Percentiles rank a stretch among this genome's conserved stretches.
Conservation (phyloP, 768 basidiomycete genomes). For the Trametes punicea region DNA sequence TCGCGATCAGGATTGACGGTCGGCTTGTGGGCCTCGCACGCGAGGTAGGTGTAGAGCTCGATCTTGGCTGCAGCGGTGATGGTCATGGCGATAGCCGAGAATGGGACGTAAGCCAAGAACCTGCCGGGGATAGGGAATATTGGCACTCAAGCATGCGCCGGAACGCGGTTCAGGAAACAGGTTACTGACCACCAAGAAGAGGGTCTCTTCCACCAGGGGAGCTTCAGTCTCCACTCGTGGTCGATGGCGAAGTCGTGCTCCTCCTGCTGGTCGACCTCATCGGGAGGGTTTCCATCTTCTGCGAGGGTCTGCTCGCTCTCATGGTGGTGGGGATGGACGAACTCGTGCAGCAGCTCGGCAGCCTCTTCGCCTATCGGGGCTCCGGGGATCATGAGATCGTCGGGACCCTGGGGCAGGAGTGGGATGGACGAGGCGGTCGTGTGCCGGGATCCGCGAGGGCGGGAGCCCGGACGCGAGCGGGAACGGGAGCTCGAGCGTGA, state of each 20-base stretch:
- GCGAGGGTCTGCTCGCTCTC: conserved; percentile 36
- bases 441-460: conserved; percentile 21
- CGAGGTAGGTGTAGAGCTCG: conserved; percentile 71
- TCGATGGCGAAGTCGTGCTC: conserved; percentile 23
- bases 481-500: conserved; percentile 4
- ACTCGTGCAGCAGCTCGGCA: conserved; percentile 44
- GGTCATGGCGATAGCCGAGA: conserved; percentile 52
- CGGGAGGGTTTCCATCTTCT: conserved; percentile 17
- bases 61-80: conserved; percentile 67
- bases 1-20: conserved; percentile 35
- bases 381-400: conserved; percentile 42
- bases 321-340: conserved; percentile 37
- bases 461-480: conserved; percentile 16
- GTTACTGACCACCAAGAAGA: conserved; percentile 65
- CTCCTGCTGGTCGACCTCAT: conserved; percentile 16
- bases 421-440: conserved; percentile 24
- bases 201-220: conserved; percentile 75
- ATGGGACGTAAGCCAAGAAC: conserved; percentile 52
- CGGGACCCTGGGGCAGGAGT: conserved; percentile 27
- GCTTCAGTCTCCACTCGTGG: conserved; percentile 26
- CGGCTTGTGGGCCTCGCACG: conserved; percentile 64
- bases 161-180: background rate
- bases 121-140: conserved; percentile 33
- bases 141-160: background rate
- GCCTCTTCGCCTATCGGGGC: conserved; percentile 48